Evolutionary conservation across 2,329 filamentous ascomycete species (phyloP).

Genomic region (Claviceps purpurea): DNA sequence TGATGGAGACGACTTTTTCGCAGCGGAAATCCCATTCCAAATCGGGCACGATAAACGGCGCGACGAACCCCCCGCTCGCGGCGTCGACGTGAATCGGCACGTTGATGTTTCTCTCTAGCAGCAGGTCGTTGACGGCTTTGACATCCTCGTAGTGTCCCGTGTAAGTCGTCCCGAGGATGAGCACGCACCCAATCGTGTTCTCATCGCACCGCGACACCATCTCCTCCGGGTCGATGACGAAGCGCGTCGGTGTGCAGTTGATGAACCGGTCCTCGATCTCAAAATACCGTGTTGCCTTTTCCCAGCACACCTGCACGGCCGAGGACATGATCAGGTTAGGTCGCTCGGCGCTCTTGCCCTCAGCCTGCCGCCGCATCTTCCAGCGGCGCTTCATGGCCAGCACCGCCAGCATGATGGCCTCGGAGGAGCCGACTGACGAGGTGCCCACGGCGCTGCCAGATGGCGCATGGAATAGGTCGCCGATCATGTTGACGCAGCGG

Average conservation of each 20-base stretch:
- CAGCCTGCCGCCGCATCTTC: constrained; percentile 54
- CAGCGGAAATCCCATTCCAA: constrained; percentile 88
- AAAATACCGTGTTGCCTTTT: constrained; percentile 81
- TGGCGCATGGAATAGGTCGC: constrained; percentile 74
- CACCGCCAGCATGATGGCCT: constrained; percentile 57
- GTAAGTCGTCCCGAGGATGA: constrained; percentile 85
- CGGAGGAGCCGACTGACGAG: constrained; percentile 77
- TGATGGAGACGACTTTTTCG: constrained; percentile 82
- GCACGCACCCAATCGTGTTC: constrained; percentile 66
- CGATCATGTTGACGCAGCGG: constrained; percentile 85
- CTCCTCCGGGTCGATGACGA: constrained; percentile 49
- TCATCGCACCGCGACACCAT: constrained; percentile 27
- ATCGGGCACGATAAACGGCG: constrained; percentile 74
- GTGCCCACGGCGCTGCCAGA: constrained; percentile 64
- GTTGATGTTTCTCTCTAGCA: constrained; percentile 62
- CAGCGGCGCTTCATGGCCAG: constrained; percentile 24
- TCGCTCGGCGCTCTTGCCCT: constrained; percentile 63
- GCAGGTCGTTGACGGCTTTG: constrained; percentile 79
- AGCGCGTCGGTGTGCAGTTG: constrained; percentile 48
- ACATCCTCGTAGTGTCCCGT: constrained; percentile 93
- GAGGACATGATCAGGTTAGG: constrained; percentile 95
- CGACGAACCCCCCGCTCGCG: constrained; percentile 83
- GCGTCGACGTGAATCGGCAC: constrained; percentile 89
- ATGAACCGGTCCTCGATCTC: constrained; percentile 83
- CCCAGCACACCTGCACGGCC: constrained; percentile 94